Evolutionary conservation across 805 yeast species (phyloP).

Genomic region (Ogataea glucozyma): DNA sequence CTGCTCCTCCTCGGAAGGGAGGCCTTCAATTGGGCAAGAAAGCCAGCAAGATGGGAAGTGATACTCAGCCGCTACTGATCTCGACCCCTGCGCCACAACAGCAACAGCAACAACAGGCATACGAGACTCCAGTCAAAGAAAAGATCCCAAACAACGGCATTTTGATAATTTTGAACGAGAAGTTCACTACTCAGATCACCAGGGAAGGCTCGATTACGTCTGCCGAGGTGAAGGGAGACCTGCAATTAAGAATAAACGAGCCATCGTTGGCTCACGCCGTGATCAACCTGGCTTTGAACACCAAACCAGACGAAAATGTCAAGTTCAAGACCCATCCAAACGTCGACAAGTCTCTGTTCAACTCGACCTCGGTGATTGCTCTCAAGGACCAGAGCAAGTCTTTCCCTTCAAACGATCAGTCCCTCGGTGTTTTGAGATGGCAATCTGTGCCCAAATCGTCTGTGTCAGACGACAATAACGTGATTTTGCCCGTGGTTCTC

Average conservation of each 20-base stretch:
- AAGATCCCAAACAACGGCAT: constrained; percentile 69
- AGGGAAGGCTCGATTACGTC: constrained; percentile 77
- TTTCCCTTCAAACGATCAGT: constrained; percentile 90
- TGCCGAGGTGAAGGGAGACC: constrained; percentile 86
- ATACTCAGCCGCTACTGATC: constrained; percentile 33
- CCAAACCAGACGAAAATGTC: constrained; percentile 45
- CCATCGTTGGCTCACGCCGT: constrained; percentile 67
- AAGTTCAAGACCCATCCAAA: constrained; percentile 96
- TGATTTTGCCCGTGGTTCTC: constrained; percentile 65
- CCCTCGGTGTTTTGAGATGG: constrained; percentile 93
- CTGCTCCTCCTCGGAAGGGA: constrained; percentile 53
- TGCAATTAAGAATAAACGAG: constrained; percentile 83
- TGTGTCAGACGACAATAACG: constrained; percentile 53
- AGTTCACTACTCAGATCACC: constrained; percentile 70
- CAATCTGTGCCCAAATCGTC: constrained; percentile 60
- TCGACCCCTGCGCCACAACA: constrained; percentile 28
- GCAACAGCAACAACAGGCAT: constrained; percentile 17
- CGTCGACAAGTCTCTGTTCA: constrained; percentile 77
- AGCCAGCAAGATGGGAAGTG: constrained; percentile 28
- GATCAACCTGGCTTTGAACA: constrained; percentile 55
- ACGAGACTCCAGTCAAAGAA: constrained; percentile 30
- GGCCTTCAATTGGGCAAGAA: constrained; percentile 80
- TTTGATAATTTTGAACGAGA: constrained; percentile 74
- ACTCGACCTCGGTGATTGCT: constrained; percentile 56
- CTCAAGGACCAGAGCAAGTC: constrained; percentile 76